Percentiles rank a stretch among this genome's conserved stretches.
Evolutionary conservation across 2,329 filamentous ascomycete species (phyloP).

Genomic region (Beauveria medogensis): DNA sequence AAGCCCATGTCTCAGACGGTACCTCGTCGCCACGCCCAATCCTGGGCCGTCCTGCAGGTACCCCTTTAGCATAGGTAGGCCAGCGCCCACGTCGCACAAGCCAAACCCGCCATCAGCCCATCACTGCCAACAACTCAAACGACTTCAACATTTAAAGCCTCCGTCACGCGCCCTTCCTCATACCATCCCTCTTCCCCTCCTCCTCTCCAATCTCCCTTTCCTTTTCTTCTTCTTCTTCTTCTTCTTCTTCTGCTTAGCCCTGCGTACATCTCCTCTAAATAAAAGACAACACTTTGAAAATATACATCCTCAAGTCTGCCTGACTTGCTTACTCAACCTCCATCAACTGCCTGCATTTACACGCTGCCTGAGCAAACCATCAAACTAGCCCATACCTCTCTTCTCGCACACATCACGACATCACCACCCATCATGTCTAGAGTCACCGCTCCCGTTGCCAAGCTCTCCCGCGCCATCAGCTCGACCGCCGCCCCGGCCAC

Average conservation of each 20-base stretch:
- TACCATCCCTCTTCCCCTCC: background rate
- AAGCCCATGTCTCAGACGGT: background rate
- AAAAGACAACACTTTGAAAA: background rate
- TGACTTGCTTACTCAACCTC: background rate
- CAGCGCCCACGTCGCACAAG: background rate
- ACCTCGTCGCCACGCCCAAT: background rate
- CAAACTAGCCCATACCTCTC: background rate
- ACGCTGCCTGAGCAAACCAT: background rate
- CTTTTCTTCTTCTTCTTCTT: no score
- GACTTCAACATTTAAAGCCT: conserved; percentile 2
- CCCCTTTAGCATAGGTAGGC: background rate
- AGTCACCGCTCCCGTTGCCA: conserved; percentile 40
- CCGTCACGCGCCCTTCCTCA: background rate
- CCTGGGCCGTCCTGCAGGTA: background rate
- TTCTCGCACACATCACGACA: background rate
- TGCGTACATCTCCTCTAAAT: background rate
- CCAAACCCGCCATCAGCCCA: background rate
- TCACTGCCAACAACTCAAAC: background rate
- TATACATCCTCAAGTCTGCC: background rate
- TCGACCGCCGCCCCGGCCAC: conserved; percentile 27
- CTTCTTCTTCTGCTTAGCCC: background rate
- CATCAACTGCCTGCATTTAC: background rate
- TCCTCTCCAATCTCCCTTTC: background rate
- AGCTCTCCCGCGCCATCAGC: conserved; percentile 39
- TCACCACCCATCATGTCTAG: conserved; percentile 34